Percentiles rank a stretch among this genome's conserved stretches.
Evolutionary conservation across 225 moss, liverwort and hornwort genomes (phyloP).

Genomic region (Physcomitrium patens): DNA sequence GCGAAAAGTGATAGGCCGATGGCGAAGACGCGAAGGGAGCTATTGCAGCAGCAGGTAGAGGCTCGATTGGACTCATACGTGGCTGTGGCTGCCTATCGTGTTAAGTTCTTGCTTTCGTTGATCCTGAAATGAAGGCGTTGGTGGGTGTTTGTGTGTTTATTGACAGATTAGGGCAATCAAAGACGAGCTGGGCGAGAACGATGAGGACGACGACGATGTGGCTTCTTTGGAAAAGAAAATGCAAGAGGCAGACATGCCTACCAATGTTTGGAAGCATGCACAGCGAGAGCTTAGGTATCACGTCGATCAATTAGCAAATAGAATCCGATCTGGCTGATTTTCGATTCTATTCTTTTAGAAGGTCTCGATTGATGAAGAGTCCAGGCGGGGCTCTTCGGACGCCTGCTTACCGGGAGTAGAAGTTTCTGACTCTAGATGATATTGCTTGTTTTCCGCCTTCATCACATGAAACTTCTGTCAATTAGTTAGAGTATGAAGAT

Average conservation of each 20-base stretch:
- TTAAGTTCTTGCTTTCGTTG: not conserved
- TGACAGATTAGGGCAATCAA: conserved; percentile 60
- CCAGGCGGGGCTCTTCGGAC: not conserved
- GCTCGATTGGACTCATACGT: not conserved
- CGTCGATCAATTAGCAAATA: not conserved
- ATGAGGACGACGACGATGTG: conserved; percentile 69
- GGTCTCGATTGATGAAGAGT: not conserved
- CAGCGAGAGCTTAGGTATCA: conserved; percentile 64
- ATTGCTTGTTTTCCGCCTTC: not conserved
- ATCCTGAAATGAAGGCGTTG: not conserved
- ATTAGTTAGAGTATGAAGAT: not conserved
- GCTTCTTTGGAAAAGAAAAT: conserved; percentile 62
- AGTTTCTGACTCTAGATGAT: not conserved
- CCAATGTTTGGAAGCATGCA: conserved; percentile 69
- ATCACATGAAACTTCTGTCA: too few relatives aligned
- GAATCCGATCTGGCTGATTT: not conserved
- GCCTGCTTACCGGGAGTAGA: not conserved
- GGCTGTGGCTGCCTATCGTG: not conserved
- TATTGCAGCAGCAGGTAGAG: conserved; percentile 51
- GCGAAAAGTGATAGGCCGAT: conserved; percentile 57
- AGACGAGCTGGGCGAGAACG: conserved; percentile 67
- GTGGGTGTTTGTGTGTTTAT: conserved; percentile 13
- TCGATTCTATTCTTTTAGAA: not conserved
- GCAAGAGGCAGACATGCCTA: conserved; percentile 60
- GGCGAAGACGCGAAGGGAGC: conserved; percentile 59